phyloP scores from a whole-genome alignment of 495 filamentous ascomycete genomes.

The Penicillium desertorum region DNA sequence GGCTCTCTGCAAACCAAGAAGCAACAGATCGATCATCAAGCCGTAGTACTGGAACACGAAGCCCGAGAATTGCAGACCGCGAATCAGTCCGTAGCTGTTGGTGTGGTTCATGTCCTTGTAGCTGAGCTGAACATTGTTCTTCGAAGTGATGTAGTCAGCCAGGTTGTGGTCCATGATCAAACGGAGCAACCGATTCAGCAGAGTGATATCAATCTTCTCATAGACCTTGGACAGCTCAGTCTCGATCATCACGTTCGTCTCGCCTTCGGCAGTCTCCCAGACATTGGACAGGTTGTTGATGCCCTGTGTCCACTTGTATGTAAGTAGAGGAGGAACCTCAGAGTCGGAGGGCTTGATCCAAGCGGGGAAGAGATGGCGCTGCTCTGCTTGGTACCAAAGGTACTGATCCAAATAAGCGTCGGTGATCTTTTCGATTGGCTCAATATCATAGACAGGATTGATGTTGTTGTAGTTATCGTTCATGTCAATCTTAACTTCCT shows the following conservation, averaged over 20 bases:
- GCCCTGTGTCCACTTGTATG: slow-evolving; percentile 99
- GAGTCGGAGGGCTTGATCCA: slow-evolving; percentile 99
- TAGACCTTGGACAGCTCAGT: slow-evolving; percentile 98
- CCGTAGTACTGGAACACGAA: slow-evolving; percentile 99
- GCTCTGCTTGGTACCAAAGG: slow-evolving; percentile 98
- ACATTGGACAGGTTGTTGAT: slow-evolving; percentile 99
- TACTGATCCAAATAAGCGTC: slow-evolving; percentile 99
- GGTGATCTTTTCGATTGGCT: slow-evolving; percentile 99
- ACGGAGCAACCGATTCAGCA: slow-evolving; percentile 88
- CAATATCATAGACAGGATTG: slow-evolving; percentile 98
- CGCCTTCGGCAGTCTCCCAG: slow-evolving; percentile 92
- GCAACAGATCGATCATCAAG: slow-evolving; percentile 87
- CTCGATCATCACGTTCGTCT: slow-evolving; percentile 99
- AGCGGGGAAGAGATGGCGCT: slow-evolving; percentile 94
- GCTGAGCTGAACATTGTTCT: slow-evolving; percentile 98
- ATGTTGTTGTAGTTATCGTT: slow-evolving; percentile 99
- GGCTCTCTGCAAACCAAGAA: slow-evolving; percentile 90
- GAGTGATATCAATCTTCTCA: slow-evolving; percentile 97
- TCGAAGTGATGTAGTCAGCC: slow-evolving; percentile 98
- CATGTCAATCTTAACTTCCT: slow-evolving; percentile 99
- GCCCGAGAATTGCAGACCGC: slow-evolving; percentile 94
- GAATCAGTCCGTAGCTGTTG: slow-evolving; percentile 97
- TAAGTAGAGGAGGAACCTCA: slow-evolving; percentile 93
- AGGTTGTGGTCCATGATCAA: slow-evolving; percentile 99
- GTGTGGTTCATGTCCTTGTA: slow-evolving; percentile 99